Conservation (phyloP, 2,329 filamentous ascomycete species). For the Gnomoniopsis smithogilvyi region DNA sequence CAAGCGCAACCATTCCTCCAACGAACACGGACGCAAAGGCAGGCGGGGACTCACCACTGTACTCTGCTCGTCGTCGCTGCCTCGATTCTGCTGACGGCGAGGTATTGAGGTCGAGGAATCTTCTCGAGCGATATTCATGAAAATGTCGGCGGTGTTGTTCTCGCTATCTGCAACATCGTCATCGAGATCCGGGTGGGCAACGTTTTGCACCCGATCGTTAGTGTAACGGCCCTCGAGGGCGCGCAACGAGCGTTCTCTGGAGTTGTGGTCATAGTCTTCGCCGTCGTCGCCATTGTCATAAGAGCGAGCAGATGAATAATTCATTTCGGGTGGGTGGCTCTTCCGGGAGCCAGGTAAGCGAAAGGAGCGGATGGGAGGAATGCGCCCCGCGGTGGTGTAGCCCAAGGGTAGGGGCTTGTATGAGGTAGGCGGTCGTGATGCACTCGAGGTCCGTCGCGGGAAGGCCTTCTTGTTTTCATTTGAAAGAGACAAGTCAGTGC, state of each 20-base stretch:
- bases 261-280: conserved; percentile 36
- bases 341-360: conserved; percentile 56
- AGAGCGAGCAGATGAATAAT: conserved; percentile 36
- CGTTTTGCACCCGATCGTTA: conserved; percentile 32
- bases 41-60: conserved; percentile 12
- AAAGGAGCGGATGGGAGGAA: conserved; percentile 55
- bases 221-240: conserved; percentile 46
- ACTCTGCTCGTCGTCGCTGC: conserved; percentile 27
- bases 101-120: conserved; percentile 32
- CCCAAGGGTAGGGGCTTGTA: conserved; percentile 40
- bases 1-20: neutral
- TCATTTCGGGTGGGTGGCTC: conserved; percentile 53
- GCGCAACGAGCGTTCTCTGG: conserved; percentile 48
- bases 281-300: conserved; percentile 42
- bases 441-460: conserved; percentile 26
- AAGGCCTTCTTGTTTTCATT: conserved; percentile 25
- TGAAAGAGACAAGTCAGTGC: conserved; percentile 1
- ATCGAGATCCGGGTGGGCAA: conserved; percentile 41
- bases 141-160: conserved; percentile 53
- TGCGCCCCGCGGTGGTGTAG: conserved; percentile 27
- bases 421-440: conserved; percentile 48
- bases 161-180: conserved; percentile 32
- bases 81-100: conserved; percentile 34
- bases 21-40: neutral
- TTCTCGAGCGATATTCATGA: conserved; percentile 56